Base-by-base conservation (phyloP, 106 monocot species). In the Dendrobium huoshanense region DNA sequence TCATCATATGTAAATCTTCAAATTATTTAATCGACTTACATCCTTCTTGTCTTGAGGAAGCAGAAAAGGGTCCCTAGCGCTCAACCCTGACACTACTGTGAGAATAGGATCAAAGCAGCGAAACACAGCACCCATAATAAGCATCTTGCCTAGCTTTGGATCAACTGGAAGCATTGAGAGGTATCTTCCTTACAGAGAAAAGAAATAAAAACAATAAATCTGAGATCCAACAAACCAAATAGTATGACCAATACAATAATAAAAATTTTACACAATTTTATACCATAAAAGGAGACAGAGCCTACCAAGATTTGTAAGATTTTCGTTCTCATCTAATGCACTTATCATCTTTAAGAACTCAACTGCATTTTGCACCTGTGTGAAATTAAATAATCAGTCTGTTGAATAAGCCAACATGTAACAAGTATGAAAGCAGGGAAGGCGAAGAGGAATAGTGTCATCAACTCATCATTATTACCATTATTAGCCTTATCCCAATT, bases 91-190 rank as follows among this genome's bases (percentile, higher is more conserved):
- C 20, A 99, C 99, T 37, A 99, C 80, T 0, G 99, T 99, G 68
- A 99, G 88, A 85, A 99, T 70, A 61, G 99, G 99, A 84, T 95
- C 95, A 40, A 99, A 80, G 72, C 95, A 95, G 67, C 85, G 91
- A 78, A 95, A 99, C 25, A 99, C 86, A 85, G 95, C 85, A 79
- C 99, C 99, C 92, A 95, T 95, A 72, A 99, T 88, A 75, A 99
- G 92, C 99, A 99, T 99, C 81, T 99, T 99, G 68, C 99, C 99
- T 65, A 99, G 84, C 82, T 99, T 99, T 27, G 99, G 99, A 85
- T 99, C 99, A 82, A 99, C 99, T 20, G 99, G 99, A 87, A 99
- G 95, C 87, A 95, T 90, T 67, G 99, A 99, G 65, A 99, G 95
- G 77, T 95, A 99, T 80, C 55, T 79, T 51, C 72, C 95, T 95